Conservation (phyloP, 2,329 filamentous ascomycete genomes). For the Reticulascus tulasneorum region DNA sequence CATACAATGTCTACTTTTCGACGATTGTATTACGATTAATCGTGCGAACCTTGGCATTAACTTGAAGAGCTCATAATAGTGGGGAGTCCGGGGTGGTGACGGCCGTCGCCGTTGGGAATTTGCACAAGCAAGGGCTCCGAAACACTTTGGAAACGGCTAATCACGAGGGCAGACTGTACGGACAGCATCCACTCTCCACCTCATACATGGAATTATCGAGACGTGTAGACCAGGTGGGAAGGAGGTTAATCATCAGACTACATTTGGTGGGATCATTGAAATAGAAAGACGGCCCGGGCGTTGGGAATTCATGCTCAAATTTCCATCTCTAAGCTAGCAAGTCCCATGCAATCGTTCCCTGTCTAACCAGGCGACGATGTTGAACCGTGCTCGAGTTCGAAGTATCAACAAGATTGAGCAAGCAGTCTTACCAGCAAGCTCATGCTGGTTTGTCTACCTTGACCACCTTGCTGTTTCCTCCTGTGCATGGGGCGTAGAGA, state of each 20-base stretch:
- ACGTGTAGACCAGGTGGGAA: no score
- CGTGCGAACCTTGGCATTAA: no score
- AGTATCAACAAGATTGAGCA: constrained; percentile 1
- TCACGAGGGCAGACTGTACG: background rate
- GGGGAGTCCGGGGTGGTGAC: no score
- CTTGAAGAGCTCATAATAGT: no score
- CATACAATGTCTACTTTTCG: no score
- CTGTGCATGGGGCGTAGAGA: no score
- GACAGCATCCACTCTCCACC: background rate
- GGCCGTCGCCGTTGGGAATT: background rate
- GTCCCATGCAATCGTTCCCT: constrained; percentile 5
- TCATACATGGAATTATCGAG: no score
- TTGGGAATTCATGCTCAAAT: constrained; percentile 2
- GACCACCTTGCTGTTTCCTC: no score
- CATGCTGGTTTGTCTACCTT: background rate
- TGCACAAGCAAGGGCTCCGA: constrained; percentile 1
- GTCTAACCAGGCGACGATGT: constrained; percentile 1
- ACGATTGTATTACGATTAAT: no score
- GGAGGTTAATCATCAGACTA: no score
- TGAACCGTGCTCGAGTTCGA: constrained; percentile 8
- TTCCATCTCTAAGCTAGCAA: constrained; percentile 3
- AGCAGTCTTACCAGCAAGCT: background rate
- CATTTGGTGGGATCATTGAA: no score
- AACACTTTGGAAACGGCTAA: constrained; percentile 12
- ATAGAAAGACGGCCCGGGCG: background rate